These are phyloP conservation scores for Ophiobolus disseminans DNA, from an alignment of 2,329 filamentous ascomycete genomes.

Conservation along the genomic window DNA sequence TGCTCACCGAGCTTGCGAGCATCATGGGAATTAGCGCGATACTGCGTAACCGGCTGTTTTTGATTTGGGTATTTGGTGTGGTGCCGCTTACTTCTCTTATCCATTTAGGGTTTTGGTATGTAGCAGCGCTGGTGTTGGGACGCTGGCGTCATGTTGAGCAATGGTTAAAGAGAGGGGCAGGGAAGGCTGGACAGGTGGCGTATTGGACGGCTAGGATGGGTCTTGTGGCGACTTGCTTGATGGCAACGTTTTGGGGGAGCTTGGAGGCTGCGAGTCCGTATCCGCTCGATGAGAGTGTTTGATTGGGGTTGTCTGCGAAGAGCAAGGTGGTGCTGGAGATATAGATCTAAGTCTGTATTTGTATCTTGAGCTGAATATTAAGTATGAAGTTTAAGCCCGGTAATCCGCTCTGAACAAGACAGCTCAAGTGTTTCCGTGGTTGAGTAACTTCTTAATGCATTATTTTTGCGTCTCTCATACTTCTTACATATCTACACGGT, in stretches of 20 bases:
- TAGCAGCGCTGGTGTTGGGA: slow-evolving; percentile 12
- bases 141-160: slow-evolving; percentile 1
- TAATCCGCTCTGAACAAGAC: too few species aligned
- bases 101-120: slow-evolving; percentile 26
- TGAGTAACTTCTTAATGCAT: too few species aligned
- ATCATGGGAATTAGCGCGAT: slow-evolving; percentile 28
- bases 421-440: too few species aligned
- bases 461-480: slow-evolving; percentile 7
- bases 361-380: too few species aligned
- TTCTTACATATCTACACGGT: slow-evolving; percentile 12
- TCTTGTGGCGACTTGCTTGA: slow-evolving; percentile 17
- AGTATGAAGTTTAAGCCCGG: too few species aligned
- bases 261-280: slow-evolving; percentile 25
- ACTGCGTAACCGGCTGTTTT: slow-evolving; percentile 25
- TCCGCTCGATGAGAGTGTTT: not conserved
- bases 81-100: slow-evolving; percentile 23
- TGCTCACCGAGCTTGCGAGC: slow-evolving; percentile 17
- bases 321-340: not conserved
- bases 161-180: slow-evolving; percentile 16
- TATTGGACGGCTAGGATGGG: slow-evolving; percentile 17
- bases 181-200: slow-evolving; percentile 11
- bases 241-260: slow-evolving; percentile 23
- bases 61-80: slow-evolving; percentile 26
- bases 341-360: too few species aligned
- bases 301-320: not conserved